These are phyloP conservation scores for Chlorophyllum brunneum DNA, from an alignment of 768 basidiomycete species.

Conservation along the genomic window DNA sequence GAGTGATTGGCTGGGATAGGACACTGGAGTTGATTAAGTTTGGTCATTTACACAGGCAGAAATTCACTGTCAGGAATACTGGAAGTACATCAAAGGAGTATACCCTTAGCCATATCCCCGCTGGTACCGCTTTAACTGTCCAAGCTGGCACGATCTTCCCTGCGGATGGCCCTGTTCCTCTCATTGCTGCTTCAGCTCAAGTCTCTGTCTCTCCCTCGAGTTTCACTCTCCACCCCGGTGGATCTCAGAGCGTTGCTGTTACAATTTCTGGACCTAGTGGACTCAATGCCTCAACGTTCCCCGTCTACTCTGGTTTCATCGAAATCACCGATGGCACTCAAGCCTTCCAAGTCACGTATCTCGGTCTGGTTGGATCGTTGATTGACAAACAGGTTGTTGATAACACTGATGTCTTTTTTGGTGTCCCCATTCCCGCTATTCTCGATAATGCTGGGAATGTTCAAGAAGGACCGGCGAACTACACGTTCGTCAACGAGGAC, in stretches of 20 bases:
- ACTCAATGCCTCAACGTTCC: constrained; percentile 39
- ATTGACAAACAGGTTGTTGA: constrained; percentile 47
- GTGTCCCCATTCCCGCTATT: constrained; percentile 36
- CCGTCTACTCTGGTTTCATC: constrained; percentile 57
- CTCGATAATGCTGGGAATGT: constrained; percentile 34
- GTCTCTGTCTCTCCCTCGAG: constrained; percentile 39
- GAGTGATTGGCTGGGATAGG: constrained; percentile 16
- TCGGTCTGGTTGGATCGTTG: constrained; percentile 36
- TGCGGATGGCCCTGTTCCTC: constrained; percentile 42
- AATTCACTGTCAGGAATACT: constrained; percentile 45
- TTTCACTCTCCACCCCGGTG: constrained; percentile 41
- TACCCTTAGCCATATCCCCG: constrained; percentile 50
- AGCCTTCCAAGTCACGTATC: constrained; percentile 37
- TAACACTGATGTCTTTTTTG: constrained; percentile 41
- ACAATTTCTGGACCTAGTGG: constrained; percentile 41
- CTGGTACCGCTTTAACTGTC: constrained; percentile 49
- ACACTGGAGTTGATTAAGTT: constrained; percentile 7
- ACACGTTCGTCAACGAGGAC: constrained; percentile 39
- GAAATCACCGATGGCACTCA: constrained; percentile 32
- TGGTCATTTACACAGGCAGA: constrained; percentile 27
- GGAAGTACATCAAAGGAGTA: constrained; percentile 37
- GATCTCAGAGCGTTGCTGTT: constrained; percentile 33
- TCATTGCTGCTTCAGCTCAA: constrained; percentile 36
- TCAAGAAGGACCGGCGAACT: constrained; percentile 35
- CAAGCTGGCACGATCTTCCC: constrained; percentile 33